Evolutionary conservation across 805 yeast genomes (phyloP).

Genomic region (Candida quercuum): DNA sequence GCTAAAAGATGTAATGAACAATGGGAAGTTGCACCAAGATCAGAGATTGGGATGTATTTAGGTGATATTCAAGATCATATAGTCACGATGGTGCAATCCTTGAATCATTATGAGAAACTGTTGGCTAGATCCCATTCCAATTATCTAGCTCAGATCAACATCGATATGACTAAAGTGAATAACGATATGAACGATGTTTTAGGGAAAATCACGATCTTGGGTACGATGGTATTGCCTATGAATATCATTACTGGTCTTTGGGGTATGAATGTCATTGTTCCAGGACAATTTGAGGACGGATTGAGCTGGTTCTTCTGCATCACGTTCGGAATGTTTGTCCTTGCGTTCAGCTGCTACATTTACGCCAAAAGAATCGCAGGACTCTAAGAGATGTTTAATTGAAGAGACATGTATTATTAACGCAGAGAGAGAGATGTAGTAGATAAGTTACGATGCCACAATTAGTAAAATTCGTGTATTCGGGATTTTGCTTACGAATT

Average conservation of each 20-base stretch:
- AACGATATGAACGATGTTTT: constrained; percentile 95
- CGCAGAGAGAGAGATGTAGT: too few relatives aligned
- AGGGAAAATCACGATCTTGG: constrained; percentile 87
- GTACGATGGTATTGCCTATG: constrained; percentile 93
- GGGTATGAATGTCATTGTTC: constrained; percentile 98
- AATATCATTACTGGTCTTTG: constrained; percentile 94
- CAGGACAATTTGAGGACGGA: constrained; percentile 74
- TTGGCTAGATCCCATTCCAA: constrained; percentile 94
- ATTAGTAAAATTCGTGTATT: too few relatives aligned
- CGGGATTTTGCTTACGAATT: too few relatives aligned
- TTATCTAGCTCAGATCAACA: constrained; percentile 92
- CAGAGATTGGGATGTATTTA: constrained; percentile 88
- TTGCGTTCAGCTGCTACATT: constrained; percentile 42
- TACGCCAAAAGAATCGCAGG: constrained; percentile 44
- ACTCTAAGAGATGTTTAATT: too few relatives aligned
- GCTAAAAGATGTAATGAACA: constrained; percentile 86
- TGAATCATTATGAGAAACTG: constrained; percentile 91
- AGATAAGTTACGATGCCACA: too few relatives aligned
- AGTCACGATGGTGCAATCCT: constrained; percentile 92
- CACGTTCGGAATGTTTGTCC: constrained; percentile 36
- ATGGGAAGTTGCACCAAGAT: constrained; percentile 72
- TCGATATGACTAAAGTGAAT: constrained; percentile 95
- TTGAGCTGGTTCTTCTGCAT: constrained; percentile 63
- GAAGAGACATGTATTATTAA: too few relatives aligned
- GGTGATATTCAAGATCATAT: constrained; percentile 98